Conservation (phyloP, 768 basidiomycete species). For the Lanmaoa rubissima region DNA sequence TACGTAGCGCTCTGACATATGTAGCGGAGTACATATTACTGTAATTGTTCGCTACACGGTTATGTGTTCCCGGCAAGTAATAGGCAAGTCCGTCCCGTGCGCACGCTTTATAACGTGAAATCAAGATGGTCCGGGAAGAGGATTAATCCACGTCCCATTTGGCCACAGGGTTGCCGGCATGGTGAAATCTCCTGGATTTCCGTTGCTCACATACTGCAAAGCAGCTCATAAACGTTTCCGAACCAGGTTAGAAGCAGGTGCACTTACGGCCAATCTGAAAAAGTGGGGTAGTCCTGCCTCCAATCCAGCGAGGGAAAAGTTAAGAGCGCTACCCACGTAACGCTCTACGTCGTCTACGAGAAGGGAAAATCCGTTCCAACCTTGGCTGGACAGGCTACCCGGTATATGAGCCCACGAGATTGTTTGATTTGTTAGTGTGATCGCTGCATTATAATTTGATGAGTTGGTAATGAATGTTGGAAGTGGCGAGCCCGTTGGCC, state of each 20-base stretch:
- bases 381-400: slow-evolving; percentile 24
- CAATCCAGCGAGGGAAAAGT: slow-evolving; percentile 66
- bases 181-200: slow-evolving; percentile 70
- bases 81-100: neutral
- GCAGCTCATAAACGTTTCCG: slow-evolving; percentile 3
- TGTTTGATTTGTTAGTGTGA: slow-evolving; percentile 52
- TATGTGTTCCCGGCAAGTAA: neutral
- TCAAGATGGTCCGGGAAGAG: slow-evolving; percentile 62
- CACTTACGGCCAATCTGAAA: slow-evolving; percentile 74
- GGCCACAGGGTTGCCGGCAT: slow-evolving; percentile 72
- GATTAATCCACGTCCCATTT: slow-evolving; percentile 81
- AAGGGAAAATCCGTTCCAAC: slow-evolving; percentile 76
- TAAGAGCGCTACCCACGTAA: slow-evolving; percentile 66
- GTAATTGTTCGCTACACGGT: neutral
- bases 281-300: slow-evolving; percentile 65
- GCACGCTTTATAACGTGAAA: neutral
- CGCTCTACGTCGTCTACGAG: slow-evolving; percentile 86
- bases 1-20: neutral
- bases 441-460: slow-evolving; percentile 56
- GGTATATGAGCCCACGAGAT: slow-evolving; percentile 57
- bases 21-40: neutral
- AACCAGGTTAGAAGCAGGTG: neutral
- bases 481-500: slow-evolving; percentile 61
- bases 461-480: slow-evolving; percentile 76
- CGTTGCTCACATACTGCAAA: slow-evolving; percentile 46